Percentiles rank a stretch among this genome's conserved stretches.
These are phyloP conservation scores for Monilinia polystroma DNA, from an alignment of 2,329 filamentous ascomycete species.

Conservation along the genomic window DNA sequence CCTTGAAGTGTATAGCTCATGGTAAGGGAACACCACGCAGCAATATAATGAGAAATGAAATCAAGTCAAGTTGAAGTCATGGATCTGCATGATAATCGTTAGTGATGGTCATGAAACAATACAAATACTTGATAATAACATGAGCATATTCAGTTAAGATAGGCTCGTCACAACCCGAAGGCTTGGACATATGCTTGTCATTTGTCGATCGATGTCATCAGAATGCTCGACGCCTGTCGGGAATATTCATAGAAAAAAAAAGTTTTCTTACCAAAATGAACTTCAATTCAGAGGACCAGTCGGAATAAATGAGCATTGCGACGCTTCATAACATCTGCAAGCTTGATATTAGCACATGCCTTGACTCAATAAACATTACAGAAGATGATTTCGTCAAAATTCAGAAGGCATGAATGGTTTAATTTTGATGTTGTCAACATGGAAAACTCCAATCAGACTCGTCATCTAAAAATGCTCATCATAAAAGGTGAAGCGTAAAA, in stretches of 20 bases:
- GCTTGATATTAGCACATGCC: constrained; percentile 20
- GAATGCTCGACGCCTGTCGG: constrained; percentile 43
- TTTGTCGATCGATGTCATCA: constrained; percentile 82
- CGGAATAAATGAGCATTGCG: background rate
- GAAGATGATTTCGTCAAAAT: constrained; percentile 32
- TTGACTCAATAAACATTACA: constrained; percentile 35
- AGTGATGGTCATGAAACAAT: constrained; percentile 23
- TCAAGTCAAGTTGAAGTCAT: constrained; percentile 9
- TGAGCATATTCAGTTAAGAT: constrained; percentile 49
- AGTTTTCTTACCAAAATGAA: constrained; percentile 20
- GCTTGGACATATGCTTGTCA: constrained; percentile 99
- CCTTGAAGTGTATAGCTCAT: background rate
- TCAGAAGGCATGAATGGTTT: constrained; percentile 71
- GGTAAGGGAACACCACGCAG: background rate
- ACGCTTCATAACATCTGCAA: background rate
- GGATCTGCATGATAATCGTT: constrained; percentile 19
- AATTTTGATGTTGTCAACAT: constrained; percentile 65
- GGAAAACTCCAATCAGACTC: constrained; percentile 74
- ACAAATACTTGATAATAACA: constrained; percentile 15
- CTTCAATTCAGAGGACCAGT: no score
- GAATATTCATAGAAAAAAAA: constrained; percentile 28
- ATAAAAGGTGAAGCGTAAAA: constrained; percentile 35
- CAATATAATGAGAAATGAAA: background rate
- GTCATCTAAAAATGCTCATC: constrained; percentile 66
- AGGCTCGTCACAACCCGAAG: constrained; percentile 54